phyloP scores from a whole-genome alignment of 495 filamentous ascomycete species.

The Penicillium ucsense region DNA sequence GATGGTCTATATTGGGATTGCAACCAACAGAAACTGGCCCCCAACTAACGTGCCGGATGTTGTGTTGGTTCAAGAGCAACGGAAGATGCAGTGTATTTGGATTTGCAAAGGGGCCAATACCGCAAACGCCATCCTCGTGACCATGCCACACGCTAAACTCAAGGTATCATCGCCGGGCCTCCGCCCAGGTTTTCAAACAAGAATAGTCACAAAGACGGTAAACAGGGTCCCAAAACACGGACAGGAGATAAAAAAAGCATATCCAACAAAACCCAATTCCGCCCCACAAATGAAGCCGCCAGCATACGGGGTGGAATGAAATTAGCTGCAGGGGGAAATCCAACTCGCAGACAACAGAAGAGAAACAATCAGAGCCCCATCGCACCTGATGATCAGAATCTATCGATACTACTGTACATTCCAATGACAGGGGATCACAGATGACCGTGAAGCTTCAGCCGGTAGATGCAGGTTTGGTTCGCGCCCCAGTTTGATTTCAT shows the following conservation, averaged over 20 bases:
- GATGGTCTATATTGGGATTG: too few species aligned
- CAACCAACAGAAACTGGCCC: too few species aligned
- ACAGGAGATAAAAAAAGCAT: background rate
- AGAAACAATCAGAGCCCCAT: background rate
- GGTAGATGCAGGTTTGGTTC: slow-evolving; percentile 38
- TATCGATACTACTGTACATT: background rate
- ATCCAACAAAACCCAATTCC: background rate
- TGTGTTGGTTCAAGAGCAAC: background rate
- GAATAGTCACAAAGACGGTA: background rate
- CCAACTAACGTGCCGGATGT: too few species aligned
- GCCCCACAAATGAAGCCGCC: background rate
- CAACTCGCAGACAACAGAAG: background rate
- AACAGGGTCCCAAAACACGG: background rate
- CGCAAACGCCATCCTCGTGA: slow-evolving; percentile 5
- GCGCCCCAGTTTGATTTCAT: slow-evolving; percentile 41
- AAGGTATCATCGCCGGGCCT: slow-evolving; percentile 9
- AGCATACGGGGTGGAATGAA: background rate
- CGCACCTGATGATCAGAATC: too few species aligned
- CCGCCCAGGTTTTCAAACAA: background rate
- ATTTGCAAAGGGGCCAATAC: background rate
- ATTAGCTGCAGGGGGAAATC: background rate
- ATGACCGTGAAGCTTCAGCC: slow-evolving; percentile 34
- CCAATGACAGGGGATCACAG: slow-evolving; percentile 6
- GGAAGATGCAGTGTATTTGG: background rate
- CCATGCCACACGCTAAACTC: slow-evolving; percentile 13